Percentiles rank a stretch among this genome's conserved stretches.
Conservation (phyloP, 2,329 filamentous ascomycete genomes). For the Verticillium tricorpus region DNA sequence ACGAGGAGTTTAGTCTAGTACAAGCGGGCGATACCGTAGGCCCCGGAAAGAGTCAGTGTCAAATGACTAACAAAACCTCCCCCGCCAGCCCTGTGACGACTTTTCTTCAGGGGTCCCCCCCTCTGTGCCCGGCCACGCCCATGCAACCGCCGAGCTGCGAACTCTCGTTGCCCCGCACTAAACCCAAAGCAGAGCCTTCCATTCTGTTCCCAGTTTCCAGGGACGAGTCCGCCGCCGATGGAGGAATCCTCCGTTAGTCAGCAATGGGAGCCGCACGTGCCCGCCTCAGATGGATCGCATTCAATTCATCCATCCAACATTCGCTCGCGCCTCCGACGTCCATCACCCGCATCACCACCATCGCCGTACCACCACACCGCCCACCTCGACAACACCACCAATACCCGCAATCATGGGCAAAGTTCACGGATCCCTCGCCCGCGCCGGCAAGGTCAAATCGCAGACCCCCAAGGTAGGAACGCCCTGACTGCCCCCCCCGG, state of each 20-base stretch:
- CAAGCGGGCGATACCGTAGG: neutral
- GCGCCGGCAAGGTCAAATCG: conserved; percentile 97
- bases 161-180: conserved; percentile 1
- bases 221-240: neutral
- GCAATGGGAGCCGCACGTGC: neutral
- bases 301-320: neutral
- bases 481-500: conserved; percentile 25
- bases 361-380: neutral
- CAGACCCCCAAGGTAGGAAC: conserved; percentile 76
- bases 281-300: neutral
- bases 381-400: conserved; percentile 16
- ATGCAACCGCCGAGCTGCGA: neutral
- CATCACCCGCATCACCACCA: neutral
- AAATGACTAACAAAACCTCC: neutral
- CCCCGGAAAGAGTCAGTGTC: neutral
- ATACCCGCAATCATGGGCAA: conserved; percentile 68
- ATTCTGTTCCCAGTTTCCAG: neutral
- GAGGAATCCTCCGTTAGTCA: neutral
- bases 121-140: neutral
- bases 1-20: neutral
- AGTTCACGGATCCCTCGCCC: conserved; percentile 88
- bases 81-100: neutral
- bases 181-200: neutral
- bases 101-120: neutral
- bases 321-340: neutral